Evolutionary conservation across 2,329 filamentous ascomycete genomes (phyloP).

Genomic region (Trichoderma semiorbis): DNA sequence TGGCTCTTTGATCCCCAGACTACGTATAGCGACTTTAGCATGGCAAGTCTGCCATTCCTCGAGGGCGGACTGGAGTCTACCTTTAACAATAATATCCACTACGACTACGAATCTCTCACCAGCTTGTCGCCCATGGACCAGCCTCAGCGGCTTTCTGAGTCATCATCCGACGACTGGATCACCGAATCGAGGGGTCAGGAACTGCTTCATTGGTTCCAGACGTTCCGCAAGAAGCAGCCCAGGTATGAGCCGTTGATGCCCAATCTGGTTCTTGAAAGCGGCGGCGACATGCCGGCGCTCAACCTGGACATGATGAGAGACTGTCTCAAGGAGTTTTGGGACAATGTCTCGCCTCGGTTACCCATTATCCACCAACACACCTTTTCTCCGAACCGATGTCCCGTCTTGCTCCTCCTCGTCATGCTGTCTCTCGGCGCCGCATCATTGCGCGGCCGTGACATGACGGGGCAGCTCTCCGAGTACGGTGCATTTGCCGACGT

Average conservation of each 20-base stretch:
- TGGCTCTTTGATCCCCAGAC: slow-evolving; percentile 51
- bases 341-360: slow-evolving; percentile 77
- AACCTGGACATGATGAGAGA: slow-evolving; percentile 79
- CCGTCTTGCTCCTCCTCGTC: slow-evolving; percentile 70
- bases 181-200: slow-evolving; percentile 45
- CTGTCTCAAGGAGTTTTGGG: slow-evolving; percentile 85
- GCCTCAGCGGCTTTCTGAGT: slow-evolving; percentile 38
- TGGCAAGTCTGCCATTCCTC: slow-evolving; percentile 44
- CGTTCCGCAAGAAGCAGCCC: slow-evolving; percentile 43
- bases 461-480: slow-evolving; percentile 46
- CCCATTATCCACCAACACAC: slow-evolving; percentile 87
- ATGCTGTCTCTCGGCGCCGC: slow-evolving; percentile 84
- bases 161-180: slow-evolving; percentile 41
- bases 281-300: slow-evolving; percentile 48
- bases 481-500: slow-evolving; percentile 52
- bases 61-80: slow-evolving; percentile 50
- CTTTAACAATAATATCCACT: slow-evolving; percentile 49
- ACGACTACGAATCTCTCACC: slow-evolving; percentile 49
- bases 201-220: slow-evolving; percentile 41
- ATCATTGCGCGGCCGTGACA: slow-evolving; percentile 65
- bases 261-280: slow-evolving; percentile 37
- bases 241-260: slow-evolving; percentile 35
- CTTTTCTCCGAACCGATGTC: slow-evolving; percentile 76
- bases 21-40: slow-evolving; percentile 40
- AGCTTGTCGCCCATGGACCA: slow-evolving; percentile 45